Base-by-base conservation (phyloP, 768 basidiomycete species). In the Daedalea quercina region DNA sequence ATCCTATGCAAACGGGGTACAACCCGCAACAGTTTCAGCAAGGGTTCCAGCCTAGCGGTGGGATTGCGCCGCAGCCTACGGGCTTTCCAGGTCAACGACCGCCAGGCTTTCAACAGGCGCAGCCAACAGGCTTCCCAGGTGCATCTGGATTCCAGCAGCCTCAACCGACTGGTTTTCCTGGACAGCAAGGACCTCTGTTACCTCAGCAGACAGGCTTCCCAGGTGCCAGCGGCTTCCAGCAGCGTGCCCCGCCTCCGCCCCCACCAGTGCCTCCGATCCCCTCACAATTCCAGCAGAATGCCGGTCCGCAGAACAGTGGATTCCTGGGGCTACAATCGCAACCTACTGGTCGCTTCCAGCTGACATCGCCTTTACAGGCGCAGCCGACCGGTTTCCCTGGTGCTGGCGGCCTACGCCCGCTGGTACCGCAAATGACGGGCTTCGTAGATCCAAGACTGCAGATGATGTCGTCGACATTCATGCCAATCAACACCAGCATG, bases 391-490 rank as follows among this genome's bases (percentile, higher is more conserved):
- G 1, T 88, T 81, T 60, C 72, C 69, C 13, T 24, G 69, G 64
- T 47, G 61, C 62, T 25, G 62, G 66, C 33, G 66, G 61, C 24
- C 34, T 65, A 53, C 66, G 67, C 26, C 72, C 77, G 7, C 76
- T 92, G 47, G 72, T 85, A 1, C 78, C 88, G 15, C 91, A 93
- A 62, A 69, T 76, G 50, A 93, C 91, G 6, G 91, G 91, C 20
- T 90, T 79, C 60, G 71, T 87, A 50, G 88, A 95, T 69, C 93
- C 92, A 1, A 73, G 91, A 19, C 71, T 94, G 47, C 81, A 82
- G 65, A 84, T 94, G 80, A 91, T 96, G 88, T 84, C 84, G n/a
- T 87, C 72, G 55, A 85, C 87, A 0, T 96, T 97, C 71, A 89
- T 97, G 83, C 94, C 95, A 12, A 73, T 80, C 48, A 87, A 82